Conservation (phyloP, 768 basidiomycete species). For the Phlegmacium glaucopus region DNA sequence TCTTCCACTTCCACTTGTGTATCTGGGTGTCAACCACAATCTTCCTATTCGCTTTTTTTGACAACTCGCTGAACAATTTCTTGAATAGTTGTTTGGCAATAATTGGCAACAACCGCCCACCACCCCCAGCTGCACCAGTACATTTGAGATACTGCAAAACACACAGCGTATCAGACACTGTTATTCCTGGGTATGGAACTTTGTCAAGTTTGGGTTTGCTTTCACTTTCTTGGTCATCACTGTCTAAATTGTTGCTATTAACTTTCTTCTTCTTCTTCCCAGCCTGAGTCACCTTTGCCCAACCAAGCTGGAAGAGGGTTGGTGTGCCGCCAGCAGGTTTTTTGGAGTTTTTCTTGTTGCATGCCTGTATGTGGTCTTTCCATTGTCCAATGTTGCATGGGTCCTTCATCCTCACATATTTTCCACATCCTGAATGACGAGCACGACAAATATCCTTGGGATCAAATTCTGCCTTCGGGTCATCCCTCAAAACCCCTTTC, state of each 20-base stretch:
- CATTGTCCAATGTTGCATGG: slow-evolving; percentile 5
- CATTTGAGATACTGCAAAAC: slow-evolving; percentile 12
- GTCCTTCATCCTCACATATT: slow-evolving; percentile 9
- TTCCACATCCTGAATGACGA: slow-evolving; percentile 8
- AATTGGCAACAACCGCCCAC: slow-evolving; percentile 4
- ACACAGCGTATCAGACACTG: not conserved
- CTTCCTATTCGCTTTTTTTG: not conserved
- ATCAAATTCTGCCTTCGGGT: slow-evolving; percentile 8
- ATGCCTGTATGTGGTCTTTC: slow-evolving; percentile 3
- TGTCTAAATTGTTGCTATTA: not conserved
- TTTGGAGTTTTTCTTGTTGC: not conserved
- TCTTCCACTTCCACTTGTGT: slow-evolving; percentile 22
- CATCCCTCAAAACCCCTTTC: slow-evolving; percentile 2
- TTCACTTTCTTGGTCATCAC: not conserved
- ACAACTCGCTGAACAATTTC: slow-evolving; percentile 8
- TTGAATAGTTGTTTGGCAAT: slow-evolving; percentile 5
- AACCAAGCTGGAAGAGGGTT: slow-evolving; percentile 1
- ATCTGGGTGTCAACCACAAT: slow-evolving; percentile 6
- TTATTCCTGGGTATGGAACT: slow-evolving; percentile 10
- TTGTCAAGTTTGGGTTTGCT: not conserved
- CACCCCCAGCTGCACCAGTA: slow-evolving; percentile 11
- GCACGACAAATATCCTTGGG: not conserved
- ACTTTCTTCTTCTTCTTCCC: not conserved
- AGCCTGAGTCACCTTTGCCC: not conserved
- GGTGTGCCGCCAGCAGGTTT: not conserved